A percentile compares a stretch with the other conserved stretches of the same genome.
These are phyloP conservation scores for Penicillium sp. DNA, from an alignment of 2,329 filamentous ascomycete species.

Conservation along the genomic window DNA sequence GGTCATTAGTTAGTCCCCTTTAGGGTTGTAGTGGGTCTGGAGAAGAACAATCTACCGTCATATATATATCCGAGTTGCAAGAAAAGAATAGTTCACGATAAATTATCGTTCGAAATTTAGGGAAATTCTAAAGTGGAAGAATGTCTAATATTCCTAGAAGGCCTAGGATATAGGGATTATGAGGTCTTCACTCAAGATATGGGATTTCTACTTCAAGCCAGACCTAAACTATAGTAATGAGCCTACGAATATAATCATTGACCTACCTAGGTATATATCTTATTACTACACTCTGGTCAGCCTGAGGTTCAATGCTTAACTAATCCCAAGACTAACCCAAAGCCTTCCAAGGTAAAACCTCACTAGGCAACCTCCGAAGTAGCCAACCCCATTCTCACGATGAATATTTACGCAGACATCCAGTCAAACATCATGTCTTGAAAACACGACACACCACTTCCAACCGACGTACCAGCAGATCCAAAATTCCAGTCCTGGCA, in stretches of 20 bases:
- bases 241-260: not conserved
- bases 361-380: not conserved
- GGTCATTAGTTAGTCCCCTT: too few species aligned
- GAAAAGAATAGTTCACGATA: too few species aligned
- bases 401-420: not conserved
- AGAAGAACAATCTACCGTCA: not conserved
- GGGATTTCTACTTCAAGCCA: too few species aligned
- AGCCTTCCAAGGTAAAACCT: not conserved
- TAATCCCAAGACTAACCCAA: not conserved
- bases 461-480: not conserved
- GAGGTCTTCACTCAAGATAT: too few species aligned
- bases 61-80: not conserved
- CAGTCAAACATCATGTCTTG: not conserved
- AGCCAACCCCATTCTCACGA: not conserved
- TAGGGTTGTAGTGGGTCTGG: not conserved
- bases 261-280: not conserved
- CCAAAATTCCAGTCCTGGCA: slow-evolving; percentile 4
- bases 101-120: too few species aligned
- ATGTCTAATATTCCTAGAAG: too few species aligned
- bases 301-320: not conserved
- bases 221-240: too few species aligned
- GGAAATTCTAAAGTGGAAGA: too few species aligned
- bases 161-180: too few species aligned
- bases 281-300: not conserved
- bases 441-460: not conserved